Percentiles rank a stretch among this genome's conserved stretches.
Conservation (phyloP, 805 yeast genomes). For the Jamesozyma lodderae region DNA sequence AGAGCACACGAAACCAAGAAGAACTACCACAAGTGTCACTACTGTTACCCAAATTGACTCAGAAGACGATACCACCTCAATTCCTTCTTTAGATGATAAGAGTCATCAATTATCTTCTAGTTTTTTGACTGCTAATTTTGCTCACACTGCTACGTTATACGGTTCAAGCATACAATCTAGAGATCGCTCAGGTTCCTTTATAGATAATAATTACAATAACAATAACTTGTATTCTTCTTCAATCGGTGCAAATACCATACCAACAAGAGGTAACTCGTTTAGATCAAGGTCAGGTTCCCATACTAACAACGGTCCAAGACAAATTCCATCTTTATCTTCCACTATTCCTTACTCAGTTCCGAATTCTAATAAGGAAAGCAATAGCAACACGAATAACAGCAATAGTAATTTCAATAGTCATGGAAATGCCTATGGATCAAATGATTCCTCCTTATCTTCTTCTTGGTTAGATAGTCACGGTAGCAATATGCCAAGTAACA, state of each 20-base stretch:
- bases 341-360: constrained; percentile 68
- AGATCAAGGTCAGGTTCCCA: constrained; percentile 11
- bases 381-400: too few relatives aligned
- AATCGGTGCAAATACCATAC: not conserved
- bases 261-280: constrained; percentile 27
- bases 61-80: constrained; percentile 13
- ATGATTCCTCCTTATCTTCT: constrained; percentile 28
- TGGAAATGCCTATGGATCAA: constrained; percentile 9
- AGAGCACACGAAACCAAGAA: constrained; percentile 8
- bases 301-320: constrained; percentile 9
- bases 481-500: constrained; percentile 34
- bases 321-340: constrained; percentile 41
- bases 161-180: constrained; percentile 15
- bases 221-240: constrained; percentile 3
- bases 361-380: constrained; percentile 40
- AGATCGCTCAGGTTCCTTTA: constrained; percentile 19
- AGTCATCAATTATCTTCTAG: constrained; percentile 20
- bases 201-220: constrained; percentile 11
- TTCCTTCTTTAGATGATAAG: constrained; percentile 5
- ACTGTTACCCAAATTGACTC: constrained; percentile 25
- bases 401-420: constrained; percentile 4
- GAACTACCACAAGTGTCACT: constrained; percentile 22
- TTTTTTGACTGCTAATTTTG: constrained; percentile 28
- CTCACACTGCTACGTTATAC: constrained; percentile 29
- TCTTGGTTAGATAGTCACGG: constrained; percentile 30